Conservation (phyloP, 768 basidiomycete genomes). For the Tephrocybe sp. region DNA sequence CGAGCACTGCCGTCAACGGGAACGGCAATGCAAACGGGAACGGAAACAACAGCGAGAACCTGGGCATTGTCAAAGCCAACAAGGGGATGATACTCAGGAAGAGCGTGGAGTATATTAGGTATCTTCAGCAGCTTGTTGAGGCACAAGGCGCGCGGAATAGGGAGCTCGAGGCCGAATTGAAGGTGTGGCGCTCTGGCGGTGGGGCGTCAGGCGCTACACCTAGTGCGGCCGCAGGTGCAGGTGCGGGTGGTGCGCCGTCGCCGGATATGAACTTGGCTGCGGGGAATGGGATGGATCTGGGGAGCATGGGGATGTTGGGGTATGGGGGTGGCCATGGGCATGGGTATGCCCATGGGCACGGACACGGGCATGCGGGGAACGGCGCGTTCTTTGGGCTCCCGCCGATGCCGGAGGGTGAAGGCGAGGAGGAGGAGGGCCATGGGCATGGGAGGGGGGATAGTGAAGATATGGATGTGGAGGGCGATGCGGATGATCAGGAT, state of each 20-base stretch:
- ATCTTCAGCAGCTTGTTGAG: conserved; percentile 82
- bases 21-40: conserved; percentile 3
- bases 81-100: conserved; percentile 93
- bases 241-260: not conserved
- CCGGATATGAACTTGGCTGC: not conserved
- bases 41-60: conserved; percentile 15
- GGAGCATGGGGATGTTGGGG: conserved; percentile 8
- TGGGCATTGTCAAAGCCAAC: conserved; percentile 77
- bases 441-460: conserved; percentile 1
- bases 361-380: not conserved
- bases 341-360: not conserved
- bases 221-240: not conserved
- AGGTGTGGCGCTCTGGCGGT: conserved; percentile 21
- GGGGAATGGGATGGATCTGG: not conserved
- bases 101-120: conserved; percentile 77
- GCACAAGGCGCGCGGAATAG: conserved; percentile 77
- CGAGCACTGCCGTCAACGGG: not conserved
- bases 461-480: conserved; percentile 17
- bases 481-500: conserved; percentile 1
- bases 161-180: conserved; percentile 74
- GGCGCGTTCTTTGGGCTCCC: conserved; percentile 19
- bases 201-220: conserved; percentile 19
- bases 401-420: conserved; percentile 28
- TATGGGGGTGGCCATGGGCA: conserved; percentile 6
- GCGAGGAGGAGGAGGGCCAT: conserved; percentile 9